Conservation (phyloP, 2,329 filamentous ascomycete genomes). For the Epichloe bromicola region DNA sequence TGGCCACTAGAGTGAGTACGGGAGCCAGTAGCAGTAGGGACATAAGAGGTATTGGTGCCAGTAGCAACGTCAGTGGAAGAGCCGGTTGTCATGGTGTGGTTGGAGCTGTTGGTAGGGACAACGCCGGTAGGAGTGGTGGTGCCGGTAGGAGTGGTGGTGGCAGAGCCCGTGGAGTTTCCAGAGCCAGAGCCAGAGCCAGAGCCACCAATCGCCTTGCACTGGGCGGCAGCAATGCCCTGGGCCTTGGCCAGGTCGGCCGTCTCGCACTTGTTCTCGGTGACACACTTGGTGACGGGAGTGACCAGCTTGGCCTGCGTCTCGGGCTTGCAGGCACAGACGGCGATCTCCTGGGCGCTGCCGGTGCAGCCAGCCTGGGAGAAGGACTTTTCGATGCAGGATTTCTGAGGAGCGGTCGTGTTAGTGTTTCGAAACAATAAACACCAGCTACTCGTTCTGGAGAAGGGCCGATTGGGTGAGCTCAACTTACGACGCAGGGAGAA, state of each 20-base stretch:
- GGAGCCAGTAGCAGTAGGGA: background rate
- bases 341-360: slow-evolving; percentile 3
- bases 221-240: slow-evolving; percentile 17
- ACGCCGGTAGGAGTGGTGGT: slow-evolving; percentile 5
- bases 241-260: slow-evolving; percentile 18
- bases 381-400: slow-evolving; percentile 21
- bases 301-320: slow-evolving; percentile 21
- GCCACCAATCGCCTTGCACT: slow-evolving; percentile 14
- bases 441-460: too few relatives aligned
- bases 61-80: slow-evolving; percentile 2
- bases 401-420: slow-evolving; percentile 8
- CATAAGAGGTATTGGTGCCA: background rate
- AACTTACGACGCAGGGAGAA: slow-evolving; percentile 29
- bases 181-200: slow-evolving; percentile 3
- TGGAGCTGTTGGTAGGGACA: background rate
- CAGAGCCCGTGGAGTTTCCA: background rate
- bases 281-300: slow-evolving; percentile 18
- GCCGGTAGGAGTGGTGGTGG: slow-evolving; percentile 1
- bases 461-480: too few relatives aligned
- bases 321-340: slow-evolving; percentile 26
- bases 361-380: slow-evolving; percentile 14
- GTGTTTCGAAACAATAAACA: background rate
- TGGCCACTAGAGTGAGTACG: background rate
- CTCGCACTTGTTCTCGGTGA: slow-evolving; percentile 21
- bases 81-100: slow-evolving; percentile 2